These are phyloP conservation scores for Stereum hirsutum DNA, from an alignment of 1,284 basidiomycete genomes.

Conservation along the genomic window DNA sequence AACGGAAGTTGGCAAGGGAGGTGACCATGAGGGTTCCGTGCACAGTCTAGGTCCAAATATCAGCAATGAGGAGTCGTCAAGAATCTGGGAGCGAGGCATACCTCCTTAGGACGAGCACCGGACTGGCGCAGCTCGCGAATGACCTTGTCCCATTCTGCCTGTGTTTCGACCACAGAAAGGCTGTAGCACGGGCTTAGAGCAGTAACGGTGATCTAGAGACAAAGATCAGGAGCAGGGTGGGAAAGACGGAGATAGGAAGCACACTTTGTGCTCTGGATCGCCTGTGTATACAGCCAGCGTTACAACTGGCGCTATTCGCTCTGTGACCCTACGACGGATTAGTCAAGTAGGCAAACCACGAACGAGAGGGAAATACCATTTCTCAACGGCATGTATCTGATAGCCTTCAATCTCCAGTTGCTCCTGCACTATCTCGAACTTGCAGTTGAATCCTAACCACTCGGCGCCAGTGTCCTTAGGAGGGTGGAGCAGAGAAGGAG, in stretches of 20 bases:
- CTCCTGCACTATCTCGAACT: conserved; percentile 38
- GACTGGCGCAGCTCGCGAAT: conserved; percentile 53
- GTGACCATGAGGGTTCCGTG: conserved; percentile 68
- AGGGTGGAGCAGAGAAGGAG: not conserved
- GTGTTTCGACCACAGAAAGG: conserved; percentile 34
- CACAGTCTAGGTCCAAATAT: conserved; percentile 34
- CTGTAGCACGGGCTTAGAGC: conserved; percentile 36
- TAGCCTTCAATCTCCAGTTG: conserved; percentile 44
- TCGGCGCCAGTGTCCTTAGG: conserved; percentile 8
- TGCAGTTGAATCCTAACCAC: conserved; percentile 29
- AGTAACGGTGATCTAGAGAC: conserved; percentile 46
- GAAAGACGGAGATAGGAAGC: conserved; percentile 1
- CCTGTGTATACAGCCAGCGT: conserved; percentile 69
- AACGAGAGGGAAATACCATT: conserved; percentile 41
- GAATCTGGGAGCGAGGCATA: conserved; percentile 17
- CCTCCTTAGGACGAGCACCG: conserved; percentile 60
- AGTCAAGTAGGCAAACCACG: not conserved
- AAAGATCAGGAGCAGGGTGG: conserved; percentile 3
- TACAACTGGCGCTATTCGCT: conserved; percentile 47
- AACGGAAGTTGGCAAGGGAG: conserved; percentile 76
- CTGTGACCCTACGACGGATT: conserved; percentile 44
- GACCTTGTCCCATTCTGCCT: conserved; percentile 49
- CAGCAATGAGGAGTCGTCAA: conserved; percentile 1
- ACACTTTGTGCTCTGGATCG: conserved; percentile 53
- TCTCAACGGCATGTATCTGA: conserved; percentile 77